Base-by-base conservation (phyloP, 495 filamentous ascomycete species). In the Hypoxylon fragiforme region DNA sequence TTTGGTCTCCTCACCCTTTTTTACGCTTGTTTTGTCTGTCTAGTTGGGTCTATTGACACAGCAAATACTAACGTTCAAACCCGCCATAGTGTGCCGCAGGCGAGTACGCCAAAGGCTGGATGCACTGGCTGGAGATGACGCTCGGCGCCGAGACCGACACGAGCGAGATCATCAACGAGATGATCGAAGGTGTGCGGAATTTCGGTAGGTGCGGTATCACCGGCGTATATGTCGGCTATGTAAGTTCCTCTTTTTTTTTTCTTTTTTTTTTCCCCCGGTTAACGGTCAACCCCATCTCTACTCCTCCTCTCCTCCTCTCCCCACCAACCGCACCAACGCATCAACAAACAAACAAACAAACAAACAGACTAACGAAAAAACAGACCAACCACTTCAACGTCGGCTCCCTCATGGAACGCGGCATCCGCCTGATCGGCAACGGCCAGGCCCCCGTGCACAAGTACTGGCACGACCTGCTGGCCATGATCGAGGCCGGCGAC, bases 151-250 rank as follows among this genome's bases (percentile, higher is more conserved):
- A 96, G 69, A 96, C 89, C 2, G 91, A 95, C 67, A 90, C 87
- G 3, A 86, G 83, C 36, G 91, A 96, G 72, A 85, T 94, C 38
- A 34, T 95, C 49, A 96, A 96, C 62, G 89, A 96, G 73, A 90
- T 91, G 84, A 81, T 96, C 32, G 85, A 84, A 31, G 78, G 85
- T 9, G 88, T 92, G 7, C 76, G 85, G 32, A 87, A 84, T 42
- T 95, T 83, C 66, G 89, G 92, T 9, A 77, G 85, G 0, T 81
- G 82, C 45, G 88, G 90, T 13, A 74, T 96, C 44, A 95, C 89
- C 0, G 90, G 88, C 28, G 82, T 92, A 38, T 92, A 92, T 67
- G 87, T 87, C 35, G 90, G 88, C 42, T 92, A 83, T 70, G 86
- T 91, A 67, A 72, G 86, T 77, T 14, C 24, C 20, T 28, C 39